A percentile compares a stretch with the other conserved stretches of the same genome.
These are phyloP conservation scores for Rasamsonia emersonii DNA, from an alignment of 2,329 filamentous ascomycete genomes.

Conservation along the genomic window DNA sequence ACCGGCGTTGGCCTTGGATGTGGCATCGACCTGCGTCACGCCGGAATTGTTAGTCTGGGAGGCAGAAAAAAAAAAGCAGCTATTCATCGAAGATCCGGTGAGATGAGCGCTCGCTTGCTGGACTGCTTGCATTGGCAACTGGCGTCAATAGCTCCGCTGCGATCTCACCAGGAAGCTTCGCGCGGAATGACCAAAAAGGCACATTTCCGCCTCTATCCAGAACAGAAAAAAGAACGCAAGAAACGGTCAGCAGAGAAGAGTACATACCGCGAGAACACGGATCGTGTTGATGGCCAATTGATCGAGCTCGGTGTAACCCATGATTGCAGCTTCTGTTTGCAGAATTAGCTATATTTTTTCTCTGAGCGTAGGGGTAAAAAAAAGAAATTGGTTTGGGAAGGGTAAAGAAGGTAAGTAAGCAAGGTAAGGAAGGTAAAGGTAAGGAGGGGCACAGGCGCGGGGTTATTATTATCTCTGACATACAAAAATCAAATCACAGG, in stretches of 20 bases:
- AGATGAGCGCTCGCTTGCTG: neutral
- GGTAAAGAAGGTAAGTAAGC: constrained; percentile 11
- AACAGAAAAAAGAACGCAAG: constrained; percentile 5
- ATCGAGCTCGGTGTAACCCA: constrained; percentile 85
- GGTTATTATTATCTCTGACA: too few species aligned
- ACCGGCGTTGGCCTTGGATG: constrained; percentile 88
- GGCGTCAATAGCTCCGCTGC: too few species aligned
- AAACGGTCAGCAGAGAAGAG: neutral
- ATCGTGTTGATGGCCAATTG: constrained; percentile 96
- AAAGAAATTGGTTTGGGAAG: too few species aligned
- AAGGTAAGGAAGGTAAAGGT: too few species aligned
- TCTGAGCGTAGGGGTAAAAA: too few species aligned
- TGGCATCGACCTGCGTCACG: constrained; percentile 79
- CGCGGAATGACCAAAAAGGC: too few species aligned
- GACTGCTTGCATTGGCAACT: constrained; percentile 1
- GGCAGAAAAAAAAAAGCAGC: constrained; percentile 1
- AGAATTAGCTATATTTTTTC: constrained; percentile 1
- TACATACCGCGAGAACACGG: constrained; percentile 84
- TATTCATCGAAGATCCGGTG: neutral
- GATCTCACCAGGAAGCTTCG: too few species aligned
- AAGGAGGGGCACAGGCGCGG: too few species aligned
- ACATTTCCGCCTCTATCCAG: neutral
- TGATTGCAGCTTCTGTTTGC: constrained; percentile 43
- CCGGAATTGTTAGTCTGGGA: constrained; percentile 17
- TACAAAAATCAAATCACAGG: too few species aligned